Evolutionary conservation across 2,329 filamentous ascomycete genomes (phyloP), one percentile per base, ranked within the genome.

Genomic region (Aspergillus fijiensis): DNA sequence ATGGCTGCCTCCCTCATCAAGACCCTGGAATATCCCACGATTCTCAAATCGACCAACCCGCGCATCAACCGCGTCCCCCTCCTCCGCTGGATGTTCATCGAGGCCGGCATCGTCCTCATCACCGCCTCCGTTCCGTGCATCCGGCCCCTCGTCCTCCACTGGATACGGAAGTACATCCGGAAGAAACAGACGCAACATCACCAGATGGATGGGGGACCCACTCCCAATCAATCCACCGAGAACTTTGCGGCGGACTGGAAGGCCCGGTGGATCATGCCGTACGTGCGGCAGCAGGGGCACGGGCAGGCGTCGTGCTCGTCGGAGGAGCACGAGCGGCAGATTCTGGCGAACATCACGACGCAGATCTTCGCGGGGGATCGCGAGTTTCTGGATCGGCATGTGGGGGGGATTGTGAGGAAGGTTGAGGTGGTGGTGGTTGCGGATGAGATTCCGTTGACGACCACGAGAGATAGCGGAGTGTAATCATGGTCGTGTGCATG

Each of bases 1-100:
- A 54, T 58, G 57, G 57, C 50, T 1, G 57, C 57, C 49, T 58
- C 50, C 27, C 29, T 58, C 14, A 50, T 58, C 50, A 58, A 58
- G 21, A 58, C 57, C 12, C 31, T 58, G 42, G 50, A 58, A 35
- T 58, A 58, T 10, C 57, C 57, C 12, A 50, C 42, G 27, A 59
- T 59, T 21, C 35, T 55, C 21, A 35, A 14, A 6, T 59, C 57
- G 1, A 53, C 31, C 11, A 42, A 54, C 51, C 51, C 57, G 4
- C 57, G 57, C 19, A 59, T 31, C 31, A 59, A 59, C 51, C 51
- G 42, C 23, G 50, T 59, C 31, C 49, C 42, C 7, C 57, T 59
- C 11, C 57, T 59, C 3, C 57, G 57, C 1, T 59, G 51, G 51
- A 54, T 49, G 51, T 55, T 59, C 51, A 29, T 59, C 45, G 57